Percentiles rank a stretch among this genome's conserved stretches.
These are phyloP conservation scores for Phyllostachys edulis DNA, from an alignment of 176 grass and related monocot species.

Conservation along the genomic window DNA sequence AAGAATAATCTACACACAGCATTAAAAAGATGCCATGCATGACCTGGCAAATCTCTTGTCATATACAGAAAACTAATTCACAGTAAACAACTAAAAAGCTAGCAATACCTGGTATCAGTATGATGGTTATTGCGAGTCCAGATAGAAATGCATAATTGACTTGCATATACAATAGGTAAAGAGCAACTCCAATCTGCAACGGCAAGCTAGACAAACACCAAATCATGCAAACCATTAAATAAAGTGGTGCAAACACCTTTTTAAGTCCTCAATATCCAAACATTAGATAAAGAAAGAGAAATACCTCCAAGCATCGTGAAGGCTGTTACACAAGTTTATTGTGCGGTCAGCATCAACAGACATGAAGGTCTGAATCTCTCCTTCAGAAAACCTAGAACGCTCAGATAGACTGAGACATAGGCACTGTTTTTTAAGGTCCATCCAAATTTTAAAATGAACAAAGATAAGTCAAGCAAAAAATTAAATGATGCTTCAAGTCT, in stretches of 20 bases:
- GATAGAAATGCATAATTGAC: conserved; percentile 96
- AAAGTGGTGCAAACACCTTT: not conserved
- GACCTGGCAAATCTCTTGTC: not conserved
- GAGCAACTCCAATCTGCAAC: conserved; percentile 88
- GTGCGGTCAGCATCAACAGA: conserved; percentile 90
- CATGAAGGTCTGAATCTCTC: conserved; percentile 97
- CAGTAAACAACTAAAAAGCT: conserved; percentile 1
- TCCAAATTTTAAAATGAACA: conserved; percentile 26
- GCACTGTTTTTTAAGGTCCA: conserved; percentile 56
- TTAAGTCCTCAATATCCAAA: not conserved
- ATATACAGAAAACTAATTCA: not conserved
- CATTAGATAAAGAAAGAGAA: not conserved
- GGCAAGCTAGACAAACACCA: conserved; percentile 60
- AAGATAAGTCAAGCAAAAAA: conserved; percentile 21
- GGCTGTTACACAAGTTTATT: conserved; percentile 84
- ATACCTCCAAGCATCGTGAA: conserved; percentile 98
- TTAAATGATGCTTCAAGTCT: conserved; percentile 7
- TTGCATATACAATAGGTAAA: conserved; percentile 91
- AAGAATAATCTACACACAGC: not conserved
- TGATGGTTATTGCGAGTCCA: conserved; percentile 81
- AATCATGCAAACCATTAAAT: conserved; percentile 23
- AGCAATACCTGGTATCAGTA: conserved; percentile 88
- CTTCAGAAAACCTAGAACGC: conserved; percentile 92
- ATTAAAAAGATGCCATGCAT: not conserved
- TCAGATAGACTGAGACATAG: conserved; percentile 76